Base-by-base conservation (phyloP, 208 protist genomes). In the Acanthamoeba castellanii region DNA sequence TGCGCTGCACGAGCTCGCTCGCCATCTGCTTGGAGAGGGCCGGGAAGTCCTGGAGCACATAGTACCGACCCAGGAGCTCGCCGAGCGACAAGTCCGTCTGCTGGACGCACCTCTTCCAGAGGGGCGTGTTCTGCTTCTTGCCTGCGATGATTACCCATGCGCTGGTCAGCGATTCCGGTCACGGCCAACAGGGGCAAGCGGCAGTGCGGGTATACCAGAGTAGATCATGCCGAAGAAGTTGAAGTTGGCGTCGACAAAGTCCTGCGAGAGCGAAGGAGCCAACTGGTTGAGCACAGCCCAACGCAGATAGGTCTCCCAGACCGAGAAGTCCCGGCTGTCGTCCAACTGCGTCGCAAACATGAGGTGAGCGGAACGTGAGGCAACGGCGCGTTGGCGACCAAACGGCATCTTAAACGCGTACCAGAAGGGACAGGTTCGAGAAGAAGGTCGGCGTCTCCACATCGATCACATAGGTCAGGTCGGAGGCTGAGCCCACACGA, bases 41-140 rank as follows among this genome's bases (percentile, higher is more conserved):
- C 27, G 61, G 68, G 55, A 82, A 94, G 32, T 84, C n/a, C 32
- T 57, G 18, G 20, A 84, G 70, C 22, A 94, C 61, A n/a, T 84
- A 94, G 50, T 84, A 94, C 6, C 55, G 70, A 55, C 90, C 90
- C 16, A 94, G 50, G 27, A 94, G 64, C 50, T 59, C 42, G 68
- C 90, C 90, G 4, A 94, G 34, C 11, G 45, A 70, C n/a, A n/a
- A 8, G n/a, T 94, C 50, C 32, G 90, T 94, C 66, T 59, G 45
- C 32, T 84, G 45, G 25, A 82, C 70, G 72, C 90, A 94, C 22
- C 50, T 11, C 90, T 94, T 94, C 90, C 90, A 94, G 45, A 92
- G 47, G 32, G 85, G 64, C 25, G 85, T 34, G 45, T 72, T 74
- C 85, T 74, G 22, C 59, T 76, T 92, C 55, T 92, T 74, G 27